Base-by-base conservation (phyloP, 805 yeast genomes). In the Candida montana region DNA sequence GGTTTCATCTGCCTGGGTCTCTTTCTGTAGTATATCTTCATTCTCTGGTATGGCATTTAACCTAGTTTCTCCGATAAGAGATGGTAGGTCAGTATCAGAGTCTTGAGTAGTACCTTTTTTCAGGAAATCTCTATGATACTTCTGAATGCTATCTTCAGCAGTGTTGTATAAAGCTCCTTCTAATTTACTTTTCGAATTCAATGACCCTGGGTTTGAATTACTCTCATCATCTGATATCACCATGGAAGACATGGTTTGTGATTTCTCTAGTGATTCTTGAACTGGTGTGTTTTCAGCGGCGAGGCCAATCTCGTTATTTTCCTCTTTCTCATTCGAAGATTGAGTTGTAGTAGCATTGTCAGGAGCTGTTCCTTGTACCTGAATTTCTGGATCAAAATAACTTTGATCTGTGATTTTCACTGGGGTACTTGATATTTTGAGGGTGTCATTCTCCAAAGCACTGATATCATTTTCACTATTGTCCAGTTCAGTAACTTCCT, bases 331-430 rank as follows among this genome's bases (percentile, higher is more conserved):
- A 6, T 7, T 10, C 8, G 13, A 7, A 15, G 30, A n/a, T 23
- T 33, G 15, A 7, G 13, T 24, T 7, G 35, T 37, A 2, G 27
- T 9, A 6, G 32, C 31, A 24, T 37, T 32, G 24, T 52, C 58
- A 17, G 57, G 57, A 2, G 55, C 55, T 3, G 58, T 55, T 2
- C 57, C 58, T 18, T 46, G 45, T 7, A 53, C 54, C 21, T 55
- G 58, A 2, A 52, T 31, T 4, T 51, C 53, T 10, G 42, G 37
- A 11, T 19, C 17, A 4, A 32, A 33, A 4, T 2, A 2, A 4
- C 7, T 18, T n/a, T 23, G 29, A 11, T 20, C 45, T 16, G 4
- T 8, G 12, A 34, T 31, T 24, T 23, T 24, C 7, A 16, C 24
- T 5, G 29, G 31, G 9, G 26, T 23, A 11, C 16, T 21, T 7